Evolutionary conservation across 306 rosid genomes (phyloP).

Genomic region (Dalbergia cultrata): DNA sequence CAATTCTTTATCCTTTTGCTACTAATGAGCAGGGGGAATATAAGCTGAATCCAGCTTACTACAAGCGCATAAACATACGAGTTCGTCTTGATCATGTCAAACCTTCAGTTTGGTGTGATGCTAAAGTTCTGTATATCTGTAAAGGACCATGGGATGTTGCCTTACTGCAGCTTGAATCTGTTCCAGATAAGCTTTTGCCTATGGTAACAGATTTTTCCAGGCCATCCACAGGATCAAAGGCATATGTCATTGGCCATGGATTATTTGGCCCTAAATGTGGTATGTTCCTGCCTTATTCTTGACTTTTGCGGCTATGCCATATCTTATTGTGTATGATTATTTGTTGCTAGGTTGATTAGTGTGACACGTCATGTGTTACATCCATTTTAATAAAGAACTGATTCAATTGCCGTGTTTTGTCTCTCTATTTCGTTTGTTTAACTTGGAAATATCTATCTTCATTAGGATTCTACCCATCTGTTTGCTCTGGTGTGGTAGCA

Average conservation of each 20-base stretch:
- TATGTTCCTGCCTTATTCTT: slow-evolving; percentile 45
- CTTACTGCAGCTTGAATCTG: slow-evolving; percentile 74
- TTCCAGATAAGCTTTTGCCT: slow-evolving; percentile 78
- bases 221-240: slow-evolving; percentile 83
- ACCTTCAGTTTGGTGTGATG: slow-evolving; percentile 86
- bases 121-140: slow-evolving; percentile 79
- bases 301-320: slow-evolving; percentile 2
- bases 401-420: slow-evolving; percentile 14
- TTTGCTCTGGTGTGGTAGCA: slow-evolving; percentile 87
- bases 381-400: neutral
- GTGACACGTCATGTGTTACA: neutral
- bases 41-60: slow-evolving; percentile 48
- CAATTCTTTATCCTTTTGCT: slow-evolving; percentile 46
- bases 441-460: slow-evolving; percentile 33
- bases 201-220: slow-evolving; percentile 63
- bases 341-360: slow-evolving; percentile 9
- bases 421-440: slow-evolving; percentile 30
- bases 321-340: slow-evolving; percentile 18
- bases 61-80: slow-evolving; percentile 62
- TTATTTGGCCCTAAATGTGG: slow-evolving; percentile 93
- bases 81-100: slow-evolving; percentile 81
- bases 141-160: slow-evolving; percentile 97
- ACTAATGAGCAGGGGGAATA: slow-evolving; percentile 51
- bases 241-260: slow-evolving; percentile 89
- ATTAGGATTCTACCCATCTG: slow-evolving; percentile 82